Evolutionary conservation across 2,329 filamentous ascomycete genomes (phyloP), one percentile per base, ranked within the genome.

Genomic region (Stagonosporopsis rhizophila): DNA sequence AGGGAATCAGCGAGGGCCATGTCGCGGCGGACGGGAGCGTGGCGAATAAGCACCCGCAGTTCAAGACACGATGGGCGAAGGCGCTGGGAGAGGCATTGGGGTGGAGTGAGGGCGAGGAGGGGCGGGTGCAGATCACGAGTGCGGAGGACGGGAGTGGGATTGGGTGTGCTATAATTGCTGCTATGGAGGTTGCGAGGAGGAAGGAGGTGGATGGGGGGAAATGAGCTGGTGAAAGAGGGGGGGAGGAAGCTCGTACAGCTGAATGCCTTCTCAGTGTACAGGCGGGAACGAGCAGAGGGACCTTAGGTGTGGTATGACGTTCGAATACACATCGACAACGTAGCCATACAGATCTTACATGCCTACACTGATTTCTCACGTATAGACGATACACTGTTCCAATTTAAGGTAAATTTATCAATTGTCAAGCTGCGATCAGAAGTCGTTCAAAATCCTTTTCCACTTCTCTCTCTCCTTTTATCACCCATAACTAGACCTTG

Each of bases 71-170:
- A 52, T 78, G 77, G 77, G 75, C 72, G n/a, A 63, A 63, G 47
- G 76, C 77, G 12, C 44, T 78, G 41, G 74, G 70, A 0, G 76
- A 79, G 64, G 72, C 78, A 7, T 46, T 78, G 28, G 75, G 68
- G 9, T 77, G 74, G 76, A 37, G 28, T 6, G 45, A 55, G 27
- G 34, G 53, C 62, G 58, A 61, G 1, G 66, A 71, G 37, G 73
- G 72, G 46, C 73, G 71, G 1, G 77, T 79, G 46, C 64, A 61
- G 38, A 68, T 79, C 49, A 77, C 73, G 15, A 69, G 64, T 58
- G 77, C 77, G 1, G 76, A 78, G 52, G 77, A 79, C 64, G 77
- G 77, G 30, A 73, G 68, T 46, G 77, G 77, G 5, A 64, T 79
- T 48, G 77, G 77, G 6, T 77, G 75, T 47, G 76, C 71, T 17